Percentiles rank a stretch among this genome's conserved stretches.
Conservation (phyloP, 2,329 filamentous ascomycete species). For the Fusarium heterosporum region DNA sequence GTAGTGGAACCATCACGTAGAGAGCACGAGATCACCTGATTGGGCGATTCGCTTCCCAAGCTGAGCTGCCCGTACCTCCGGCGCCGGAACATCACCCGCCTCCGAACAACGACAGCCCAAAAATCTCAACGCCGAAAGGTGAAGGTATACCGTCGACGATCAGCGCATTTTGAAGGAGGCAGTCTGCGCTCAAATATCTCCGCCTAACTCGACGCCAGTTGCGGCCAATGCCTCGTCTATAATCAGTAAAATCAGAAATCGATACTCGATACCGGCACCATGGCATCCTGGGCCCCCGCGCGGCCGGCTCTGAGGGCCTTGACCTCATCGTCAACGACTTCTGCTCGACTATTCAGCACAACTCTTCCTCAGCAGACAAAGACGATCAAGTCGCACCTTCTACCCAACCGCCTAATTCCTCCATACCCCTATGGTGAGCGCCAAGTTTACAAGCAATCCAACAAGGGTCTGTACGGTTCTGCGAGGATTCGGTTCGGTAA, state of each 20-base stretch:
- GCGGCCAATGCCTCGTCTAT: constrained; percentile 42
- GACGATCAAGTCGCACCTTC: constrained; percentile 57
- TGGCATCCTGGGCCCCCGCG: constrained; percentile 43
- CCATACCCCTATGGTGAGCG: constrained; percentile 80
- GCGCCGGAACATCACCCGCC: constrained; percentile 45
- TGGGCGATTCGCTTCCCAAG: constrained; percentile 6
- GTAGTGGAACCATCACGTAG: constrained; percentile 45
- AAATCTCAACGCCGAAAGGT: constrained; percentile 42
- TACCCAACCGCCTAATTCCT: constrained; percentile 65
- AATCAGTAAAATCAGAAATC: constrained; percentile 6
- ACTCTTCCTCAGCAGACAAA: constrained; percentile 53
- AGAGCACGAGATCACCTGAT: constrained; percentile 53
- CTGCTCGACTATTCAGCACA: constrained; percentile 53
- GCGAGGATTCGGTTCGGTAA: constrained; percentile 83
- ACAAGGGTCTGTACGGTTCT: constrained; percentile 77
- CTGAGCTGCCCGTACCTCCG: constrained; percentile 9
- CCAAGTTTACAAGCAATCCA: constrained; percentile 81
- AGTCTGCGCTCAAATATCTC: constrained; percentile 24
- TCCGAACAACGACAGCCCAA: constrained; percentile 39
- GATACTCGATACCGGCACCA: constrained; percentile 14
- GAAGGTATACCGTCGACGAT: constrained; percentile 24
- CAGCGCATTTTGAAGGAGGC: constrained; percentile 41
- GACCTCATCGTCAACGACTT: constrained; percentile 30
- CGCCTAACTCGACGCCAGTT: constrained; percentile 32
- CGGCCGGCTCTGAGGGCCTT: constrained; percentile 37